These are phyloP conservation scores for Leccinum uliginosum DNA, from an alignment of 768 basidiomycete genomes.

Conservation along the genomic window DNA sequence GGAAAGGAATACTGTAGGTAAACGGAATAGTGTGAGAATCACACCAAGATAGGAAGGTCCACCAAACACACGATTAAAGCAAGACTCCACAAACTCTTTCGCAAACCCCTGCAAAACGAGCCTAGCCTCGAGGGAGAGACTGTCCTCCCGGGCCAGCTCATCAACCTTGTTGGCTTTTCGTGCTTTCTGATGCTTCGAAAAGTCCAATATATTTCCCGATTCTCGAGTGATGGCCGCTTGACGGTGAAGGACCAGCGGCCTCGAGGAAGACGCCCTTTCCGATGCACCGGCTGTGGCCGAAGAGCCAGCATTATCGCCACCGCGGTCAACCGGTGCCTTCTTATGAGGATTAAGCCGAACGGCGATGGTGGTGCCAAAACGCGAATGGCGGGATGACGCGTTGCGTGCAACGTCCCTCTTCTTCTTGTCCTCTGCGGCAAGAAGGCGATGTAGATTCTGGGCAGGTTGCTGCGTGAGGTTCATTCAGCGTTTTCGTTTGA, in stretches of 20 bases:
- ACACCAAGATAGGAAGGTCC: conserved; percentile 5
- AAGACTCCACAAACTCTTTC: conserved; percentile 68
- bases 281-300: conserved; percentile 18
- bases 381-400: conserved; percentile 79
- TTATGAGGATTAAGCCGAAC: conserved; percentile 67
- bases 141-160: conserved; percentile 65
- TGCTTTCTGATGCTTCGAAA: conserved; percentile 55
- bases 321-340: conserved; percentile 23
- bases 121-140: conserved; percentile 61
- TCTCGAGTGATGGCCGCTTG: conserved; percentile 75
- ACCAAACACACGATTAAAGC: conserved; percentile 77
- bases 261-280: conserved; percentile 32
- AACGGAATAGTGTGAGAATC: conserved; percentile 15
- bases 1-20: conserved; percentile 71
- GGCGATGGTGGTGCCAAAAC: conserved; percentile 93
- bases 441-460: conserved; percentile 66
- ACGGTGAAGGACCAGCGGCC: conserved; percentile 75
- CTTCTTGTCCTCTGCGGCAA: conserved; percentile 69
- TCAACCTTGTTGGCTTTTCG: conserved; percentile 62
- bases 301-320: conserved; percentile 23
- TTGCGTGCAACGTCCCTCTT: conserved; percentile 53
- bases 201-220: conserved; percentile 66
- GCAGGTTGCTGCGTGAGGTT: conserved; percentile 52
- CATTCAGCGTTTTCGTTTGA: conserved; percentile 8
- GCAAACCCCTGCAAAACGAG: conserved; percentile 65